Base-by-base conservation (phyloP, 768 basidiomycete species). In the Goffeauzyma gilvescens region DNA sequence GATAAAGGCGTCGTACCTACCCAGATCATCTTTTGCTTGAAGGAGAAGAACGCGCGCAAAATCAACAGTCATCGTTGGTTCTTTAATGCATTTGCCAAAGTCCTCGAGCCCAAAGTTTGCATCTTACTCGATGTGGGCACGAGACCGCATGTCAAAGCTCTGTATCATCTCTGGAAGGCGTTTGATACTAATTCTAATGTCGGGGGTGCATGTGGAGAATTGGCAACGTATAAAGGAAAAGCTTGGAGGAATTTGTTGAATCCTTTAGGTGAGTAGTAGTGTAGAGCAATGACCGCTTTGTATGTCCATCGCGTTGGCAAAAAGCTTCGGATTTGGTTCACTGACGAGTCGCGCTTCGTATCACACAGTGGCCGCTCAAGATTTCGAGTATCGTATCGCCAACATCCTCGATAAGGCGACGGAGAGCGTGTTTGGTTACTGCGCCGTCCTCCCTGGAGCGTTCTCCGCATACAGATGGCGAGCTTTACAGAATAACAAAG, bases 121-220 rank as follows among this genome's bases (percentile, higher is more conserved):
- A 76, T 93, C 17, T 69, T 96, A 22, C 67, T 96, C 37, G 90
- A 96, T 51, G 90, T 95, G 13, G 90, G 90, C 1, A 96, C 90
- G 2, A 74, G 81, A 25, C 90, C 90, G 0, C 75, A 76, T 8
- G 78, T 75, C 41, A 86, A 79, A 55, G 84, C 81, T 32, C 75
- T 95, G 37, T 96, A 96, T 61, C 76, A 81, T 48, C 71, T 96
- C 6, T 96, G 90, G 90, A 95, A 95, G 65, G 75, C 82, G 0
- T 90, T 93, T 51, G 60, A 66, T 45, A 65, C 87, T 48, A 56
- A 58, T 34, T 59, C 59, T 4, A 90, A 81, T 47, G 84, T 96
- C 10, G 89, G 75, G 9, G 90, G 89, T 14, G 87, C 90, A 9
- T 96, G 90, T 62, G 90, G 90, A n/a, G 90, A 96, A 65, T 86